Conservation (phyloP, 306 rosid species). For the Delonix regia region DNA sequence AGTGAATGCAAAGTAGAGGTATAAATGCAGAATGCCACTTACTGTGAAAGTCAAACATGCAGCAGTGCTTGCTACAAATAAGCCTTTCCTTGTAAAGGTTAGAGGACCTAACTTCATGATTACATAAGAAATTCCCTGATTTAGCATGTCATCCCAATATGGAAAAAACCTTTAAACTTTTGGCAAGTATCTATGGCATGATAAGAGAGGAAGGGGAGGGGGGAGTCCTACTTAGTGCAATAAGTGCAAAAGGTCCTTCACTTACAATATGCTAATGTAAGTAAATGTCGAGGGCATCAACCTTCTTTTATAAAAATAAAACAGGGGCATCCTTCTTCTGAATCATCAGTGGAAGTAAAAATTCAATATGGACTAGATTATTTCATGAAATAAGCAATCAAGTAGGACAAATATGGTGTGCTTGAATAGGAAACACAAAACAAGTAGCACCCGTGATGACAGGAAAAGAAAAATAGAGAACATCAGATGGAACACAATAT, state of each 20-base stretch:
- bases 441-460: neutral
- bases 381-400: slow-evolving; percentile 24
- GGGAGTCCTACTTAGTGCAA: neutral
- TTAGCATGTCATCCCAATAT: slow-evolving; percentile 33
- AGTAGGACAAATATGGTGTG: slow-evolving; percentile 10
- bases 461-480: neutral
- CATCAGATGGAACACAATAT: slow-evolving; percentile 4
- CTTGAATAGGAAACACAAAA: slow-evolving; percentile 1
- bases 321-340: neutral
- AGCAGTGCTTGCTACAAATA: slow-evolving; percentile 88
- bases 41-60: slow-evolving; percentile 91
- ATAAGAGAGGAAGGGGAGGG: neutral
- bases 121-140: slow-evolving; percentile 50
- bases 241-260: neutral
- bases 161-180: slow-evolving; percentile 6
- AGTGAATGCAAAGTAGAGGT: slow-evolving; percentile 11
- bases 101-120: slow-evolving; percentile 86
- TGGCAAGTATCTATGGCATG: neutral
- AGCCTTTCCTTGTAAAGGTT: slow-evolving; percentile 87
- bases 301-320: neutral
- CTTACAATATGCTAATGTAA: neutral
- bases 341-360: neutral
- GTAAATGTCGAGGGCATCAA: neutral
- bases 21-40: slow-evolving; percentile 47
- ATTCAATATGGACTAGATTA: neutral